phyloP scores from a whole-genome alignment of 139 green algal species.

The Micractinium sp. region DNA sequence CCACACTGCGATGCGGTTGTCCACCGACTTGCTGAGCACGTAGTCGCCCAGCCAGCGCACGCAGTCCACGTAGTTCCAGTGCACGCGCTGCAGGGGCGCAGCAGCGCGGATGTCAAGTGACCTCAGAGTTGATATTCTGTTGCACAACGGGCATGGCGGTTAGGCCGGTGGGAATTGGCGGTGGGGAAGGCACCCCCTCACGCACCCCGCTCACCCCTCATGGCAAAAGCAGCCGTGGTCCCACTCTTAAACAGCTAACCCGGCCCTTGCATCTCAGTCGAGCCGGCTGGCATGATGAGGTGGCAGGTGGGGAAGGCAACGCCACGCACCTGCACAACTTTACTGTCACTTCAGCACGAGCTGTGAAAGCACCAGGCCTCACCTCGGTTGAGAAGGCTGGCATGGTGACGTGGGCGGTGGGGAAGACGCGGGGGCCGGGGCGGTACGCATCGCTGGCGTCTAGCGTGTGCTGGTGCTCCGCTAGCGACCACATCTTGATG shows the following conservation, averaged over 20 bases:
- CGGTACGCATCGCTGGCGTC: conserved; percentile 34
- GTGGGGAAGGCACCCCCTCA: too few species aligned
- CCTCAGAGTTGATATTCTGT: too few species aligned
- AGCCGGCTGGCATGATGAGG: not conserved
- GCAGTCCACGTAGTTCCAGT: conserved; percentile 87
- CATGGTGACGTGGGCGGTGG: conserved; percentile 34
- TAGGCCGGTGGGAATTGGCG: too few species aligned
- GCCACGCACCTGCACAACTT: not conserved
- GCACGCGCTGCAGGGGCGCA: conserved; percentile 54
- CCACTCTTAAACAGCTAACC: too few species aligned
- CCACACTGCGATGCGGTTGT: conserved; percentile 68
- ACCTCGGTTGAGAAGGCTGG: conserved; percentile 50
- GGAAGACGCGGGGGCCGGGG: conserved; percentile 22
- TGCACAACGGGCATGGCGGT: too few species aligned
- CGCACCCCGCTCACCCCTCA: too few species aligned
- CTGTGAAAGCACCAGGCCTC: not conserved
- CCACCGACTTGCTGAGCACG: conserved; percentile 72
- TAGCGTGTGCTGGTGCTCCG: conserved; percentile 16
- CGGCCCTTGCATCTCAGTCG: too few species aligned
- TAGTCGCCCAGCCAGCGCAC: conserved; percentile 81
- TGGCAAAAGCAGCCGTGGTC: too few species aligned
- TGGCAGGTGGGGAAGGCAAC: not conserved
- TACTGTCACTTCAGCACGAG: not conserved
- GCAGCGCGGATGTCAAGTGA: not conserved
- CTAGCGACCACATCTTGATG: conserved; percentile 76